A percentile compares a stretch with the other conserved stretches of the same genome.
phyloP scores from a whole-genome alignment of 2,329 filamentous ascomycete species.

The Aspergillus flavus region DNA sequence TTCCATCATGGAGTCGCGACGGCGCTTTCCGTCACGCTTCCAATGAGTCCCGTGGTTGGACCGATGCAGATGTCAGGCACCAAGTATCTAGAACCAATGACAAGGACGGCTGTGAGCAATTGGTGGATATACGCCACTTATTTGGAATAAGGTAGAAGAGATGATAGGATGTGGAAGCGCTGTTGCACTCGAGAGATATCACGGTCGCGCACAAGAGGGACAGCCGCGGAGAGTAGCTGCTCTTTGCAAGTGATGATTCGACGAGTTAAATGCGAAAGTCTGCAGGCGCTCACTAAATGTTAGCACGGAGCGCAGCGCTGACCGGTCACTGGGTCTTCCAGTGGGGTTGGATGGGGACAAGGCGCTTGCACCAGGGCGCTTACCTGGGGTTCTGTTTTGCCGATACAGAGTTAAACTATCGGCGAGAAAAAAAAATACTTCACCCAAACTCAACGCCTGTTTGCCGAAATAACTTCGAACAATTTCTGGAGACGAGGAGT shows the following conservation, averaged over 20 bases:
- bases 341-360: conserved; percentile 26
- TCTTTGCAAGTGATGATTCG: conserved; percentile 44
- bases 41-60: conserved; percentile 23
- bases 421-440: conserved; percentile 14
- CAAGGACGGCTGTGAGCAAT: conserved; percentile 18
- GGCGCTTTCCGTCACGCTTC: conserved; percentile 30
- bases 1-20: conserved; percentile 63
- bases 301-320: conserved; percentile 46
- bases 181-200: conserved; percentile 26
- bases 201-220: conserved; percentile 30
- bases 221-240: conserved; percentile 27
- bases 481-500: conserved; percentile 31
- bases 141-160: conserved; percentile 17
- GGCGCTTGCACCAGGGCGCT: conserved; percentile 29
- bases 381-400: conserved; percentile 34
- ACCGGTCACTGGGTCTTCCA: conserved; percentile 45
- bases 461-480: conserved; percentile 28
- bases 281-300: conserved; percentile 44
- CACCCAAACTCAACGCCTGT: conserved; percentile 21
- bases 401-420: conserved; percentile 16
- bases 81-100: conserved; percentile 23
- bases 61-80: conserved; percentile 21
- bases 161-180: conserved; percentile 27
- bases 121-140: conserved; percentile 21
- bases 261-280: conserved; percentile 37